Conservation (phyloP, 2,329 filamentous ascomycete species). For the Fonsecaea nubica region DNA sequence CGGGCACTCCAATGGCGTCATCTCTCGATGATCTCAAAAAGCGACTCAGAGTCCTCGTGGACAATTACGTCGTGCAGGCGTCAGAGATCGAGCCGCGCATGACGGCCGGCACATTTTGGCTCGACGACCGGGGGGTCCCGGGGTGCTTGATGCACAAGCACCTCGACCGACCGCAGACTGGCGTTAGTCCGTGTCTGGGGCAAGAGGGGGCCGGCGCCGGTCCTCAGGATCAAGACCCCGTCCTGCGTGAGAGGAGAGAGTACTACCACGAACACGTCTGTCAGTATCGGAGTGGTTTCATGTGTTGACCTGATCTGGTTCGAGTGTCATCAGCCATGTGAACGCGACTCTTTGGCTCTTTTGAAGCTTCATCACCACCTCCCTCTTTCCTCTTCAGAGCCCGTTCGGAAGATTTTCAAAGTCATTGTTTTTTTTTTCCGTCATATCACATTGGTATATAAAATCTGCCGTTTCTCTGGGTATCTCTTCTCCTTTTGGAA, state of each 20-base stretch:
- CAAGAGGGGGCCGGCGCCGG: neutral
- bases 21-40: neutral
- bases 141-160: conserved; percentile 15
- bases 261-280: conserved; percentile 33
- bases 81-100: conserved; percentile 24
- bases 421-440: neutral
- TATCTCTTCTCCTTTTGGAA: neutral
- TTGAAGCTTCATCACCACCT: neutral
- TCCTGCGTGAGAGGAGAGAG: conserved; percentile 10
- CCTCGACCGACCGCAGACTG: neutral
- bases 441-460: neutral
- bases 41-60: conserved; percentile 16
- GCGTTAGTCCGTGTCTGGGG: conserved; percentile 1
- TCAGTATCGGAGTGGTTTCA: conserved; percentile 30
- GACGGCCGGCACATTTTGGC: conserved; percentile 31
- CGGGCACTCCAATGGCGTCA: neutral
- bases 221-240: neutral
- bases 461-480: neutral
- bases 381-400: no score
- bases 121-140: neutral
- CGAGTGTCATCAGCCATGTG: neutral
- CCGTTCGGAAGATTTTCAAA: no score
- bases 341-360: neutral
- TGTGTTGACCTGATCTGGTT: conserved; percentile 11
- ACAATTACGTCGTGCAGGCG: conserved; percentile 28